phyloP scores from a whole-genome alignment of 805 yeast species.

The Teunomyces stri region DNA sequence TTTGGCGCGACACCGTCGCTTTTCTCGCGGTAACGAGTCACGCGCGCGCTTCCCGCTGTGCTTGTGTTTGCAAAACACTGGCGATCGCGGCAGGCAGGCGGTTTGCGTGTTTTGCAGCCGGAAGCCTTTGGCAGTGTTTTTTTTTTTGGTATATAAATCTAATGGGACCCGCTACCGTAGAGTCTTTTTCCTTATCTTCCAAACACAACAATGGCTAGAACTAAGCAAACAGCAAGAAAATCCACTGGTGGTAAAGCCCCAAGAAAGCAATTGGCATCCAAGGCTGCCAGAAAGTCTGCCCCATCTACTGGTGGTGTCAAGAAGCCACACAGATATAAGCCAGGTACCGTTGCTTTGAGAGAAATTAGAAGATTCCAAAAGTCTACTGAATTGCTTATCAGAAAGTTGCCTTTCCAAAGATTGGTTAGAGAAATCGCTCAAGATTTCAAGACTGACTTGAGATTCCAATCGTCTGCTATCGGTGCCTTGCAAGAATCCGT shows the following conservation, averaged over 20 bases:
- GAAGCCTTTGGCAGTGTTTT: too few relatives aligned
- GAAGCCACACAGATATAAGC: slow-evolving; percentile 95
- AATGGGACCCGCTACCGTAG: background rate
- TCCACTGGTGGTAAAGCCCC: slow-evolving; percentile 96
- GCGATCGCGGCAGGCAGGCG: background rate
- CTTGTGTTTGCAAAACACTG: background rate
- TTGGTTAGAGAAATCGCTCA: slow-evolving; percentile 94
- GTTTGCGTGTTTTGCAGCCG: background rate
- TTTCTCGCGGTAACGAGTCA: background rate
- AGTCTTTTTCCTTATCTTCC: slow-evolving; percentile 2
- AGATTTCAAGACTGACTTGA: slow-evolving; percentile 87
- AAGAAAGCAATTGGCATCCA: slow-evolving; percentile 89
- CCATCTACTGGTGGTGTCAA: slow-evolving; percentile 92
- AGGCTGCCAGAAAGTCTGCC: slow-evolving; percentile 91
- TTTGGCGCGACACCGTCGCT: background rate
- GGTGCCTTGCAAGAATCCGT: slow-evolving; percentile 50
- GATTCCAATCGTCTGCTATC: slow-evolving; percentile 90
- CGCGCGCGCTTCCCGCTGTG: background rate
- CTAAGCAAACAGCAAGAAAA: slow-evolving; percentile 92
- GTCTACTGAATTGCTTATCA: slow-evolving; percentile 89
- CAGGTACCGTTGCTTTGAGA: slow-evolving; percentile 95
- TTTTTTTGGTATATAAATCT: background rate
- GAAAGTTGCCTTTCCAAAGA: slow-evolving; percentile 97
- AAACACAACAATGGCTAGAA: slow-evolving; percentile 69
- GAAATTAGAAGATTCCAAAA: slow-evolving; percentile 98